Evolutionary conservation across 176 grass and related monocot species (phyloP), one percentile per base, ranked within the genome.

Genomic region (Themeda triandra): DNA sequence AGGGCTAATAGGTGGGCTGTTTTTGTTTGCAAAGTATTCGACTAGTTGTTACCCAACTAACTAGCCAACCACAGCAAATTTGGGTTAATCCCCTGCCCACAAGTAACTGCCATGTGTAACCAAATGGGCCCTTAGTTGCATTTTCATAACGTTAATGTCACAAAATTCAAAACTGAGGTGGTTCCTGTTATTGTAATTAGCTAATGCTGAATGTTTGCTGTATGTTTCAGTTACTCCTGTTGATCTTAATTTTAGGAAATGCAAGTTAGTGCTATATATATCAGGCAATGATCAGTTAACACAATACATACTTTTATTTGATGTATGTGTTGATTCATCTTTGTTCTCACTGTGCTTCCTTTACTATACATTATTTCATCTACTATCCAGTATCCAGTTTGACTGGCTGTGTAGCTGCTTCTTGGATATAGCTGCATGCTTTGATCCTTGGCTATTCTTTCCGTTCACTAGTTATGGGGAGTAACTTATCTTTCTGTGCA

Each of bases 401-500:
- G 21, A 28, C 11, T 66, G 45, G 8, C 33, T 71, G 71, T 37
- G 62, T 77, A 18, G 5, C 59, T 82, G 2, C 18, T 54, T 25
- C 23, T 18, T 81, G 30, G 48, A 13, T 70, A 77, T 69, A 6
- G 35, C 3, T 24, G 46, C 36, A 63, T 63, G 45, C 14, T 80
- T 86, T 27, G 63, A 77, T 9, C 13, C 21, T 81, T 60, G 49
- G 63, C 65, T 33, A 39, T 76, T 65, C 17, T 44, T 68, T 65
- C 6, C 7, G 12, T 9, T 13, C 53, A 63, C 33, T 33, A 62
- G 67, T 80, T 39, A 30, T 58, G 17, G 40, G 28, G 77, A 71
- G 29, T 83, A 73, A 64, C 60, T 42, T 54, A 73, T 30, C 1
- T 64, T 83, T 86, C 27, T 88, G 25, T 53, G 10, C 25, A 63